Evolutionary conservation across 108 stramenopile genomes (phyloP).

Genomic region (Nannochloropsis salina): DNA sequence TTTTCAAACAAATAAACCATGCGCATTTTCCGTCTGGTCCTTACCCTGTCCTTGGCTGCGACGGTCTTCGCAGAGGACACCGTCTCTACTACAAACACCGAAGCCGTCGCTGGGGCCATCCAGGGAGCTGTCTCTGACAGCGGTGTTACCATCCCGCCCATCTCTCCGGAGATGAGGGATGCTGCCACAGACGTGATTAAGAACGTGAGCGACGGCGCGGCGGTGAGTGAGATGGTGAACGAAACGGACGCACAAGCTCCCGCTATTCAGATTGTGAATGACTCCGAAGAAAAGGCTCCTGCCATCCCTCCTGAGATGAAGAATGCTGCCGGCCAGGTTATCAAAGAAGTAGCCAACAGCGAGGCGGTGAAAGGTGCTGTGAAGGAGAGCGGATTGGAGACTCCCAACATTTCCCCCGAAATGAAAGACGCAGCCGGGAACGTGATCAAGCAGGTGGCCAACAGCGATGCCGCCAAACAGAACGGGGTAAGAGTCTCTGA

Average conservation of each 20-base stretch:
- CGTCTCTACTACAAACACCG: not conserved
- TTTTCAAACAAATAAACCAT: not conserved
- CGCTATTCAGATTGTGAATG: not conserved
- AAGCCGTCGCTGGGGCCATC: not conserved
- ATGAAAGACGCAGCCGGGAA: not conserved
- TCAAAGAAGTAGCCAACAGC: not conserved
- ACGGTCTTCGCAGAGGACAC: not conserved
- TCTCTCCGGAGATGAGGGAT: too few species aligned
- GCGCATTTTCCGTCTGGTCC: constrained; percentile 1
- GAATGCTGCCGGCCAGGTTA: not conserved
- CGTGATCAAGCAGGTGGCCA: not conserved
- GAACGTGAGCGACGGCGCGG: too few species aligned
- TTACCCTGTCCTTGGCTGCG: not conserved
- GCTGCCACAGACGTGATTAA: too few species aligned
- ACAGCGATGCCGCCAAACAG: not conserved
- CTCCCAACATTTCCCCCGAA: not conserved
- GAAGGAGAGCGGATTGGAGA: too few species aligned
- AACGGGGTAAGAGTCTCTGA: not conserved
- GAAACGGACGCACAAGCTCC: not conserved
- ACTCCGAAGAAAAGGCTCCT: too few species aligned
- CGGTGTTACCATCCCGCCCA: too few species aligned
- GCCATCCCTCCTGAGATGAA: not conserved
- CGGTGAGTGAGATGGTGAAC: too few species aligned
- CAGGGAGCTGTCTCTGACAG: not conserved
- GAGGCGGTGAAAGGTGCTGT: not conserved